These are phyloP conservation scores for Olyra latifolia DNA, from an alignment of 176 grass and related monocot genomes.

Conservation along the genomic window DNA sequence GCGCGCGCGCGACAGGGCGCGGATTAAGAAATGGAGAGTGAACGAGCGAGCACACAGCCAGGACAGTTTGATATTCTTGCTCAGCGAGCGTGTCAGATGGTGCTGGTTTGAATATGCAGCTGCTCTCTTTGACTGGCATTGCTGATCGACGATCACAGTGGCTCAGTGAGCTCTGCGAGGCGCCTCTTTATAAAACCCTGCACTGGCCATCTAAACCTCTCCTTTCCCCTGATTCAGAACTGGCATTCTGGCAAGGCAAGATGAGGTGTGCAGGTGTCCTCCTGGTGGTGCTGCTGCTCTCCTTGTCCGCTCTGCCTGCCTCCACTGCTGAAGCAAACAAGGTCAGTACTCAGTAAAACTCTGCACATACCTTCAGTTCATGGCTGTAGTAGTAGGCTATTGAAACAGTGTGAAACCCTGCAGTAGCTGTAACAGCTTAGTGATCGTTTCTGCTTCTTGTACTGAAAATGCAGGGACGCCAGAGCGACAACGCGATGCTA, in stretches of 20 bases:
- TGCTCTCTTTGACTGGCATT: slow-evolving; percentile 46
- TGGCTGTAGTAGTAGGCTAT: neutral
- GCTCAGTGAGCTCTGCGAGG: neutral
- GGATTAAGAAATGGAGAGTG: slow-evolving; percentile 40
- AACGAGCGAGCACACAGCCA: neutral
- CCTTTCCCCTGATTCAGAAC: slow-evolving; percentile 32
- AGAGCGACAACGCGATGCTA: neutral
- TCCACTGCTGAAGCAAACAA: slow-evolving; percentile 26
- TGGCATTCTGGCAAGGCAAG: neutral
- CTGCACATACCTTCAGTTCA: neutral
- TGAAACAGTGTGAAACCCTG: too few species aligned
- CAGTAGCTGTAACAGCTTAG: neutral
- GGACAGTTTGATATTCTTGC: slow-evolving; percentile 48
- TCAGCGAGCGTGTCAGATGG: slow-evolving; percentile 37
- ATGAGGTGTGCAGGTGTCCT: slow-evolving; percentile 39
- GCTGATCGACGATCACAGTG: neutral
- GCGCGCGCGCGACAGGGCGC: slow-evolving; percentile 28
- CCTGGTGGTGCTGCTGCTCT: slow-evolving; percentile 41
- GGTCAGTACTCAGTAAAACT: slow-evolving; percentile 33
- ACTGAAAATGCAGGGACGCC: slow-evolving; percentile 15
- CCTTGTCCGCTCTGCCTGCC: slow-evolving; percentile 24
- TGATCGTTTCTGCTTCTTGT: neutral
- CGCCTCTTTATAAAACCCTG: slow-evolving; percentile 45
- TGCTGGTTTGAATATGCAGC: slow-evolving; percentile 38
- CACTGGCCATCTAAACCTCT: slow-evolving; percentile 36